These are phyloP conservation scores for Rosa persica DNA, from an alignment of 306 rosid genomes.

Conservation along the genomic window DNA sequence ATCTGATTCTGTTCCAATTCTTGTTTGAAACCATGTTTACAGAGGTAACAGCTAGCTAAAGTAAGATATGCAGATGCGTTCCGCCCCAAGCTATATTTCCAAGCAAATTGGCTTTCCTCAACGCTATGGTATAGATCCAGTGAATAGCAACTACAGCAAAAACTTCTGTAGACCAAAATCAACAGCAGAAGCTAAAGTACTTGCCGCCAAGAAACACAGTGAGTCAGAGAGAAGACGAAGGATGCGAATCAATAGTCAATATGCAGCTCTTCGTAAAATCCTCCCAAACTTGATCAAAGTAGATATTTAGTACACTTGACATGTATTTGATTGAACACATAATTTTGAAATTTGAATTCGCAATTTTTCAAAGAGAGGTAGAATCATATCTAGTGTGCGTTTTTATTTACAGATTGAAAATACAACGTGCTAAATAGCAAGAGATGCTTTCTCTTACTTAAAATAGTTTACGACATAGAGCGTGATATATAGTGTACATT, in stretches of 20 bases:
- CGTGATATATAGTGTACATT: background rate
- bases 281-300: conserved; percentile 61
- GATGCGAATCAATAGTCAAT: conserved; percentile 67
- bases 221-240: conserved; percentile 77
- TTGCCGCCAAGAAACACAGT: conserved; percentile 65
- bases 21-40: background rate
- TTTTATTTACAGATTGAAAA: background rate
- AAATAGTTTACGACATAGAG: background rate
- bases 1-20: background rate
- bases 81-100: conserved; percentile 22
- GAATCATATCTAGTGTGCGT: background rate
- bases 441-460: background rate
- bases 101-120: conserved; percentile 1
- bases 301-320: conserved; percentile 17
- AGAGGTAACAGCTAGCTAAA: background rate
- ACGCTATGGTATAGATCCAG: conserved; percentile 21
- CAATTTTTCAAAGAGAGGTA: background rate
- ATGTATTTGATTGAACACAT: background rate
- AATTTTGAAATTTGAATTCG: background rate
- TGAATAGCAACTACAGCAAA: conserved; percentile 23
- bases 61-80: conserved; percentile 54
- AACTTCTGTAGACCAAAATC: conserved; percentile 45
- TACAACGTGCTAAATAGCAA: background rate
- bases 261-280: conserved; percentile 50
- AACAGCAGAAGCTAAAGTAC: conserved; percentile 42